Base-by-base conservation (phyloP, 257 asterid species). In the Ehretia macrophylla region DNA sequence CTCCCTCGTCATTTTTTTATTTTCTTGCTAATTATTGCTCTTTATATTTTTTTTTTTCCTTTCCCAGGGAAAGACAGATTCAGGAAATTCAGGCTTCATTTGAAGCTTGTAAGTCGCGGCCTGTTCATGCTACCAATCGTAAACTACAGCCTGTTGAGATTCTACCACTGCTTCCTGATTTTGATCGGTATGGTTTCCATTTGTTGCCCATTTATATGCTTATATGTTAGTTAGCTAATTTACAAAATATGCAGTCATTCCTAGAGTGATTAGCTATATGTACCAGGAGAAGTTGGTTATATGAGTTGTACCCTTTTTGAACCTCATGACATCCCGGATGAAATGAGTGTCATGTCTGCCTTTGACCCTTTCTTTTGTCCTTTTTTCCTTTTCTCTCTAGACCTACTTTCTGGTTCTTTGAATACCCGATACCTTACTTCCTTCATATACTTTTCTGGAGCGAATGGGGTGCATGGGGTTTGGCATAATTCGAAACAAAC, bases 121-220 rank as follows among this genome's bases (percentile, higher is more conserved):
- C 97, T 70, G 83, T 85, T 63, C 96, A 93, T 79, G 86, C 94
- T 44, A 75, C 67, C 72, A 86, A 93, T 70, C 82, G 62, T 37
- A 72, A 65, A 66, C 77, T 93, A 42, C 77, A 69, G 47, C 92
- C 96, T 20, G 70, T 60, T 63, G 84, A 90, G 71, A 67, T 83
- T 77, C 84, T 89, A 56, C 97, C 96, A 4, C 90, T 89, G 21
- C 63, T 87, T 49, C 99, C 99, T 23, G 81, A 85, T 72, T 83
- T 85, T 74, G 92, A 89, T 61, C 72, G 97, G 97, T 86, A 79
- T 23, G 46, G 58, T 58, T 52, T 63, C 54, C 51, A 17, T 56
- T 46, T 37, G 52, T 72, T 58, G 45, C 59, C 35, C 71, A 53
- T 65, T 39, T 18, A 45, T 58, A 1, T 56, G 45, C 32, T 18